phyloP scores from a whole-genome alignment of 2,329 filamentous ascomycete species.

The Cephalotrichum gorgonifer region DNA sequence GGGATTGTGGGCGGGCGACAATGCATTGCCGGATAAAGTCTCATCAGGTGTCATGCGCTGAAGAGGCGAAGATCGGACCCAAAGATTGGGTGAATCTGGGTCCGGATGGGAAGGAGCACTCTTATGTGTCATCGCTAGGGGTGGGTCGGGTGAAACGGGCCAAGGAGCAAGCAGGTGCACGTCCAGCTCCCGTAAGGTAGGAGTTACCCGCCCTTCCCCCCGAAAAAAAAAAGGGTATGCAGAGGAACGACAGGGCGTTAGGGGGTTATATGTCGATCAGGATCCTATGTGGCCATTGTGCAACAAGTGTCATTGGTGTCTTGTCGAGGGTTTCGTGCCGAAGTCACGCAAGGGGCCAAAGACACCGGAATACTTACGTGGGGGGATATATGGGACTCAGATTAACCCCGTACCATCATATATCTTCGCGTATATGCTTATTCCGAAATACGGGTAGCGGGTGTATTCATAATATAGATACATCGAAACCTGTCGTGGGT shows the following conservation, averaged over 20 bases:
- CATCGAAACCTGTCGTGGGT: neutral
- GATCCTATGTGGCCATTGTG: neutral
- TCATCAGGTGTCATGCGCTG: neutral
- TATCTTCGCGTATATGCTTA: no score
- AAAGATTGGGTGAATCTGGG: neutral
- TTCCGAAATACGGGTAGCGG: no score
- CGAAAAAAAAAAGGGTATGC: neutral
- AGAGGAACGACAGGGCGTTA: neutral
- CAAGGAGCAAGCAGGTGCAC: neutral
- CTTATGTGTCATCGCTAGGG: neutral
- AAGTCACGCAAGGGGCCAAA: neutral
- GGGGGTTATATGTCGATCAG: slow-evolving; percentile 4
- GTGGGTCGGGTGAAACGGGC: no score
- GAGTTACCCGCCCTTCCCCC: no score
- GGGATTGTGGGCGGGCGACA: neutral
- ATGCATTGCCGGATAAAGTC: neutral
- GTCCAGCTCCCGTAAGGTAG: no score
- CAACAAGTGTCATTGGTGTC: slow-evolving; percentile 1
- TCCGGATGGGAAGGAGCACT: neutral
- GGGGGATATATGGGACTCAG: no score
- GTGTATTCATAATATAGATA: no score
- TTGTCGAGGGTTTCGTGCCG: neutral
- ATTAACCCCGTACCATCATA: no score
- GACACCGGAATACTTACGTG: no score
- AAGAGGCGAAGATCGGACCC: neutral